phyloP scores from a whole-genome alignment of 768 basidiomycete genomes.

The Psilocybe tampanensis region DNA sequence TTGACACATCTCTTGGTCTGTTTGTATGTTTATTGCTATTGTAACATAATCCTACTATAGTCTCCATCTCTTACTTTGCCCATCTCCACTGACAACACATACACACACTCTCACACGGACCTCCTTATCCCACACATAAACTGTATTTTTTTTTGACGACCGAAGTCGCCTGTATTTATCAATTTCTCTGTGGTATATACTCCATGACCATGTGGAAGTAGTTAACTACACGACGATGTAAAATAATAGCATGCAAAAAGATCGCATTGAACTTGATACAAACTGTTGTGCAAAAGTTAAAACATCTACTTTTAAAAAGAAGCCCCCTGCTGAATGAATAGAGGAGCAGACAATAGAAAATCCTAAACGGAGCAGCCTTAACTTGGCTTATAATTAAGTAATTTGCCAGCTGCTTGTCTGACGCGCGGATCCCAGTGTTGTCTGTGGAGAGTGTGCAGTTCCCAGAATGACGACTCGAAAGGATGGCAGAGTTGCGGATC shows the following conservation, averaged over 20 bases:
- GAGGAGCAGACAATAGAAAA: neutral
- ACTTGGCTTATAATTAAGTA: slow-evolving; percentile 43
- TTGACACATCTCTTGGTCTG: slow-evolving; percentile 15
- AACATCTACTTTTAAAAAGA: no score
- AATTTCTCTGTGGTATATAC: slow-evolving; percentile 14
- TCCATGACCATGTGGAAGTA: slow-evolving; percentile 19
- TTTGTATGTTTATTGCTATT: slow-evolving; percentile 30
- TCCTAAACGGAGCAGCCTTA: slow-evolving; percentile 4
- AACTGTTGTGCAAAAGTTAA: no score
- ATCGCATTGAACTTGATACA: no score
- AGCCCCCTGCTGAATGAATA: no score
- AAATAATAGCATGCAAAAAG: slow-evolving; percentile 21
- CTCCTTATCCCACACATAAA: slow-evolving; percentile 15
- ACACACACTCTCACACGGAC: slow-evolving; percentile 19
- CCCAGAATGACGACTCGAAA: slow-evolving; percentile 87
- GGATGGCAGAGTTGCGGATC: slow-evolving; percentile 85
- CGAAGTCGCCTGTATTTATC: slow-evolving; percentile 27
- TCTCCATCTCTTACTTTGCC: slow-evolving; percentile 16
- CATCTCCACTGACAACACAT: slow-evolving; percentile 8
- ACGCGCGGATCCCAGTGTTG: slow-evolving; percentile 71
- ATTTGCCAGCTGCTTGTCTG: slow-evolving; percentile 61
- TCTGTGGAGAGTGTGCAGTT: slow-evolving; percentile 65
- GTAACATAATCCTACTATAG: slow-evolving; percentile 22
- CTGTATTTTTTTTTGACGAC: slow-evolving; percentile 22
- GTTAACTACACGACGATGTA: slow-evolving; percentile 20